Evolutionary conservation across 768 basidiomycete genomes (phyloP).

Genomic region (Rhizopogon vesiculosus): DNA sequence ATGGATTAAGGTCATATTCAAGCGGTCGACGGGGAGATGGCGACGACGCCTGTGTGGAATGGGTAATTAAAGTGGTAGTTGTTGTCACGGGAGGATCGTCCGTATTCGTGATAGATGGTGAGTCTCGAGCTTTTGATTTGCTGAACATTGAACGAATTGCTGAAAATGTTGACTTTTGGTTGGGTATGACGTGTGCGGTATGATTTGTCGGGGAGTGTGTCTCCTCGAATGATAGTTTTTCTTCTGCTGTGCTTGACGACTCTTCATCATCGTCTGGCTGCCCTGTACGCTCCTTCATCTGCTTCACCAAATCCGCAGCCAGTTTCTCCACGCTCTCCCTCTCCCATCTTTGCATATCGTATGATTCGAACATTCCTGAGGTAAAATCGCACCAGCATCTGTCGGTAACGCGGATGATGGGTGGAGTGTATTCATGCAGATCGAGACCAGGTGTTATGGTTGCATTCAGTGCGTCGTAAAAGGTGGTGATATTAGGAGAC

Average conservation of each 20-base stretch:
- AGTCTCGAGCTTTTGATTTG: conserved; percentile 5
- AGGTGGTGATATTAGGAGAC: conserved; percentile 69
- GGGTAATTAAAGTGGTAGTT: not conserved
- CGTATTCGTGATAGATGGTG: not conserved
- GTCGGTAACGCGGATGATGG: conserved; percentile 62
- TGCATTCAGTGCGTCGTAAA: conserved; percentile 57
- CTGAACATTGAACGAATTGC: conserved; percentile 21
- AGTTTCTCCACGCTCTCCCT: conserved; percentile 50
- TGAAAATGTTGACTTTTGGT: conserved; percentile 15
- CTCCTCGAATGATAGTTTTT: conserved; percentile 13
- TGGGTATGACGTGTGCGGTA: not conserved
- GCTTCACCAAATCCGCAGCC: conserved; percentile 30
- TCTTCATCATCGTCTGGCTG: conserved; percentile 12
- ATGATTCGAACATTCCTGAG: conserved; percentile 67
- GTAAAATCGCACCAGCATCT: conserved; percentile 87
- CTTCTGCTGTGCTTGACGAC: conserved; percentile 23
- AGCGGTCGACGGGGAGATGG: conserved; percentile 10
- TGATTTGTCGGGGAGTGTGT: conserved; percentile 3
- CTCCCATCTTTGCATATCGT: conserved; percentile 76
- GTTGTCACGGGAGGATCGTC: not conserved
- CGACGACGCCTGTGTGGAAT: conserved; percentile 5
- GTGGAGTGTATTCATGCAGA: conserved; percentile 37
- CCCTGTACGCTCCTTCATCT: conserved; percentile 24
- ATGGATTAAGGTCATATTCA: conserved; percentile 61
- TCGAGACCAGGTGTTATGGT: conserved; percentile 37